Evolutionary conservation across 2,329 filamentous ascomycete genomes (phyloP).

Genomic region (Aspergillus transmontanensis): DNA sequence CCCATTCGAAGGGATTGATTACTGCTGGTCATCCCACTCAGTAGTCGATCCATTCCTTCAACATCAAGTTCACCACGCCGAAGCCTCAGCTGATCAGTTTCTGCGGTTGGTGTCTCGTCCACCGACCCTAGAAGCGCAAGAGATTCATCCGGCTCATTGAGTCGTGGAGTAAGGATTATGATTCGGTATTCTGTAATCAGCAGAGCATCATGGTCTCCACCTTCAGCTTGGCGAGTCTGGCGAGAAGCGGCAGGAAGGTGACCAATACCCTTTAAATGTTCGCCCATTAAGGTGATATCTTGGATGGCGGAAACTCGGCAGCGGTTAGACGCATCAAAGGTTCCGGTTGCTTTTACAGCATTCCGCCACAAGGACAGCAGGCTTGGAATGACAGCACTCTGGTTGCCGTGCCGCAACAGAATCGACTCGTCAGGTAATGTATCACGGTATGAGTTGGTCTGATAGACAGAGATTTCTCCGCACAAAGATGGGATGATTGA

Average conservation of each 20-base stretch:
- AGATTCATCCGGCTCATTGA: slow-evolving; percentile 30
- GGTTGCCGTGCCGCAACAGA: slow-evolving; percentile 45
- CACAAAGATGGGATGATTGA: slow-evolving; percentile 33
- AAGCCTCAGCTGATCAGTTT: slow-evolving; percentile 46
- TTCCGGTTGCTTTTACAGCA: slow-evolving; percentile 39
- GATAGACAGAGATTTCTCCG: slow-evolving; percentile 47
- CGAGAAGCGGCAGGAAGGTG: slow-evolving; percentile 37
- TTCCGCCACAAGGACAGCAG: slow-evolving; percentile 49
- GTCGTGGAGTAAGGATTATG: slow-evolving; percentile 37
- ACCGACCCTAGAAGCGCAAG: slow-evolving; percentile 12
- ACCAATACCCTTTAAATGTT: slow-evolving; percentile 41
- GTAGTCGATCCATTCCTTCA: slow-evolving; percentile 50
- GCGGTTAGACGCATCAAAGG: slow-evolving; percentile 42
- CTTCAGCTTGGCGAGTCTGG: slow-evolving; percentile 24
- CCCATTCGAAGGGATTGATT: slow-evolving; percentile 34
- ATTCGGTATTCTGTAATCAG: slow-evolving; percentile 45
- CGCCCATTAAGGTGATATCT: slow-evolving; percentile 43
- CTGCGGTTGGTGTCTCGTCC: slow-evolving; percentile 22
- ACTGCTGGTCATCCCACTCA: slow-evolving; percentile 45
- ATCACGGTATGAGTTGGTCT: slow-evolving; percentile 38
- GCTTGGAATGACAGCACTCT: slow-evolving; percentile 46
- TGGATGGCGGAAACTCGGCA: slow-evolving; percentile 42
- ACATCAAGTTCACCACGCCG: slow-evolving; percentile 48
- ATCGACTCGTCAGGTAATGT: slow-evolving; percentile 46
- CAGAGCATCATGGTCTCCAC: slow-evolving; percentile 40